A percentile compares a stretch with the other conserved stretches of the same genome.
Conservation (phyloP, 176 grass and related monocot species). For the Eleusine indica region DNA sequence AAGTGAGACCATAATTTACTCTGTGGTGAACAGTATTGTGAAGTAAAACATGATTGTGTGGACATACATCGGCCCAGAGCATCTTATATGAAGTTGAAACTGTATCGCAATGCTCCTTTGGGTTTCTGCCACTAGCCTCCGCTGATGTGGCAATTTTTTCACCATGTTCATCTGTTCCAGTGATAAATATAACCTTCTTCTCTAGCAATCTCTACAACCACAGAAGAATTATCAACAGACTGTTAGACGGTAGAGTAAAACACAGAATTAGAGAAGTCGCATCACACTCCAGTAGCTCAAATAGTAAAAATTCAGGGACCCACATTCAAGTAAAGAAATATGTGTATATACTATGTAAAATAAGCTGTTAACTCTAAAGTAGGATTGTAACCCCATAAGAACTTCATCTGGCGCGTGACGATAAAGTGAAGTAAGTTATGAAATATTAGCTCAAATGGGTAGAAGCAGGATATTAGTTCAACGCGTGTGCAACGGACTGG, state of each 20-base stretch:
- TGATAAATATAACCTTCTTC: slow-evolving; percentile 92
- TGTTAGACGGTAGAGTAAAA: not conserved
- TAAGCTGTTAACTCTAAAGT: not conserved
- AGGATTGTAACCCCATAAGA: not conserved
- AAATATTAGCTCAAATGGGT: not conserved
- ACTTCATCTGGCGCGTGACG: not conserved
- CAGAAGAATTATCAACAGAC: slow-evolving; percentile 24
- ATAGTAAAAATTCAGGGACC: not conserved
- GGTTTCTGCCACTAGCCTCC: slow-evolving; percentile 68
- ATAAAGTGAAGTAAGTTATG: not conserved
- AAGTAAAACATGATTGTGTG: slow-evolving; percentile 17
- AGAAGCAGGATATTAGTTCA: not conserved
- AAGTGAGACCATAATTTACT: slow-evolving; percentile 28
- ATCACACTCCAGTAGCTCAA: not conserved
- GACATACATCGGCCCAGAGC: slow-evolving; percentile 80
- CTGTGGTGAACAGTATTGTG: not conserved
- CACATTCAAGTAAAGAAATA: not conserved
- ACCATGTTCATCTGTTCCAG: slow-evolving; percentile 96
- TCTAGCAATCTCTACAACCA: slow-evolving; percentile 70
- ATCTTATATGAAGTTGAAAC: slow-evolving; percentile 75
- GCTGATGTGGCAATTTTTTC: slow-evolving; percentile 91
- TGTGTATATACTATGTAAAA: not conserved
- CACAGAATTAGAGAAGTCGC: not conserved
- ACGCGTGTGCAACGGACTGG: not conserved
- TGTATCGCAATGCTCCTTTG: slow-evolving; percentile 78